Conservation (phyloP, 768 basidiomycete genomes). For the Leccinum rimulosum region DNA sequence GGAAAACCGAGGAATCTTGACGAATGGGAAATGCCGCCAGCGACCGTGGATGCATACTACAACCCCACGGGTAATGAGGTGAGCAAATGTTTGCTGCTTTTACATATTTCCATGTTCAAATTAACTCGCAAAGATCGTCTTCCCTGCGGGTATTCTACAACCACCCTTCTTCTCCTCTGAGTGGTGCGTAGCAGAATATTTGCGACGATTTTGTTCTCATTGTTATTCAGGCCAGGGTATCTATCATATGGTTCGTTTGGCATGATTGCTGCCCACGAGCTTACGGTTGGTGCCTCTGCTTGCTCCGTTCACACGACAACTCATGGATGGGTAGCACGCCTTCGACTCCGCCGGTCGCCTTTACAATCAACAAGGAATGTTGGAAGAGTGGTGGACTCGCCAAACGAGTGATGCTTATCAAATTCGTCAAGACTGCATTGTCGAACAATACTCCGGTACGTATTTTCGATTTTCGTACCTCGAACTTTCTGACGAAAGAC, state of each 20-base stretch:
- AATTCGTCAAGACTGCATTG: conserved; percentile 80
- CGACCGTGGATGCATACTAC: conserved; percentile 86
- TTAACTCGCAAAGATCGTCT: conserved; percentile 64
- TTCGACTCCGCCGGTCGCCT: conserved; percentile 88
- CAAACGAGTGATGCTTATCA: conserved; percentile 81
- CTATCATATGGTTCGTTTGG: conserved; percentile 92
- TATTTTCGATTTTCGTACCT: conserved; percentile 16
- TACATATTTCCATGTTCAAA: not conserved
- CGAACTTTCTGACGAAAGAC: conserved; percentile 2
- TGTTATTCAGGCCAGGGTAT: conserved; percentile 72
- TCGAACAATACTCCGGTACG: conserved; percentile 86
- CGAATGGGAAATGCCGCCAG: conserved; percentile 86
- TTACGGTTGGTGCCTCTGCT: conserved; percentile 55
- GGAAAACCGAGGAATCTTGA: conserved; percentile 68
- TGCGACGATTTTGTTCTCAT: conserved; percentile 7
- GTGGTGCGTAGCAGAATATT: conserved; percentile 48
- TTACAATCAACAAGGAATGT: conserved; percentile 86
- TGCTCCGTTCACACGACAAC: not conserved
- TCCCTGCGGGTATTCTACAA: conserved; percentile 94
- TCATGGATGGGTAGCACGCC: conserved; percentile 56
- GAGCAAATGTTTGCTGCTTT: conserved; percentile 2
- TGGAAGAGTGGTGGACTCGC: conserved; percentile 93
- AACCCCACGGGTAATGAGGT: conserved; percentile 88
- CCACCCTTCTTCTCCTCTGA: conserved; percentile 85
- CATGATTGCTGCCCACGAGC: conserved; percentile 87